Evolutionary conservation across 805 yeast genomes (phyloP).

Genomic region (Babjeviella inositovora): DNA sequence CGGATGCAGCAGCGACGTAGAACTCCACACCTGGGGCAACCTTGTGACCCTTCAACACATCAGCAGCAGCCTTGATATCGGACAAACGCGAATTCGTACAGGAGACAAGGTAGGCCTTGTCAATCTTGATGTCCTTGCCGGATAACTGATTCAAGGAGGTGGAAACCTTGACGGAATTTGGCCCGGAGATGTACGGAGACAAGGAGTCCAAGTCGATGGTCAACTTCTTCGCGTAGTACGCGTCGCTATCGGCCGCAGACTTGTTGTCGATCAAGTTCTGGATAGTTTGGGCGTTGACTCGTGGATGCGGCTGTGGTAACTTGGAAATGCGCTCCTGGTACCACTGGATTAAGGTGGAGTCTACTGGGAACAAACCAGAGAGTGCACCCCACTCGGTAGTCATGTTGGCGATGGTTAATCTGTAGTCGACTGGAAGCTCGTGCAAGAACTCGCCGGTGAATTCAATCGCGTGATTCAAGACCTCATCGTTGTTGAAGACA

Average conservation of each 20-base stretch:
- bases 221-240: conserved; percentile 79
- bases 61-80: conserved; percentile 91
- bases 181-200: conserved; percentile 88
- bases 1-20: conserved; percentile 95
- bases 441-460: conserved; percentile 73
- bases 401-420: conserved; percentile 92
- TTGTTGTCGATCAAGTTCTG: conserved; percentile 27
- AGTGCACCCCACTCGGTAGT: conserved; percentile 99
- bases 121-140: conserved; percentile 53
- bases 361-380: conserved; percentile 96
- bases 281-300: conserved; percentile 54
- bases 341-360: conserved; percentile 60
- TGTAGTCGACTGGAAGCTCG: conserved; percentile 59
- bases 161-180: conserved; percentile 90
- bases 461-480: conserved; percentile 85
- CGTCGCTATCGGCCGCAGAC: conserved; percentile 50
- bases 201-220: conserved; percentile 66
- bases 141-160: conserved; percentile 66
- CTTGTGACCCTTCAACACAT: conserved; percentile 65
- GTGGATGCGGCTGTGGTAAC: conserved; percentile 65
- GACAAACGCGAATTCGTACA: conserved; percentile 92
- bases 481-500: conserved; percentile 80
- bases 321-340: conserved; percentile 46
- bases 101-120: conserved; percentile 95
- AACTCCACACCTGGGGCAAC: conserved; percentile 86